phyloP scores from a whole-genome alignment of 2,329 filamentous ascomycete genomes.

The Trichoderma koningii region DNA sequence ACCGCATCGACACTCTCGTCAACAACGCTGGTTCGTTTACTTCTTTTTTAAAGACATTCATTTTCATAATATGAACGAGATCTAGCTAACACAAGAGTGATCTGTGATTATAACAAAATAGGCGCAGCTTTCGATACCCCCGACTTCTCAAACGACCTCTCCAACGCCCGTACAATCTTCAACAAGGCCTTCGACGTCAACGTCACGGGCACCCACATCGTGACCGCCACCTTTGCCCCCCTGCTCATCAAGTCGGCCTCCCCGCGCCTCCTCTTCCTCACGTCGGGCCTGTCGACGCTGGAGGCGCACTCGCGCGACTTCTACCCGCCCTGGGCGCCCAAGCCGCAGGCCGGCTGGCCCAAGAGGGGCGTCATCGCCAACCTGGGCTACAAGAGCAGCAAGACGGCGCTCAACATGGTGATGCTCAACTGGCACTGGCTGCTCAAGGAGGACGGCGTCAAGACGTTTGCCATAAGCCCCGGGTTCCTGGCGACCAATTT shows the following conservation, averaged over 20 bases:
- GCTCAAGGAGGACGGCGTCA: slow-evolving; percentile 52
- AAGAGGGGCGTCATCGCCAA: slow-evolving; percentile 48
- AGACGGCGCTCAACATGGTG: slow-evolving; percentile 38
- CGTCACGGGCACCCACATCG: slow-evolving; percentile 48
- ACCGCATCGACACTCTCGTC: slow-evolving; percentile 54
- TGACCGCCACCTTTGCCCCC: slow-evolving; percentile 46
- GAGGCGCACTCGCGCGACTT: slow-evolving; percentile 36
- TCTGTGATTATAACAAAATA: slow-evolving; percentile 24
- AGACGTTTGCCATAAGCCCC: slow-evolving; percentile 51
- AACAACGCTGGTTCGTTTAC: slow-evolving; percentile 56
- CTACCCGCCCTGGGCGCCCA: slow-evolving; percentile 33
- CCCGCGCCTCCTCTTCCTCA: slow-evolving; percentile 53
- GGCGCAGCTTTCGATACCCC: slow-evolving; percentile 48
- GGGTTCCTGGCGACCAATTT: slow-evolving; percentile 53
- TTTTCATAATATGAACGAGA: not conserved
- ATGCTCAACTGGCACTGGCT: slow-evolving; percentile 48
- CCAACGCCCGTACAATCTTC: slow-evolving; percentile 44
- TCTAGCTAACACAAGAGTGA: not conserved
- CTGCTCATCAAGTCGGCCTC: slow-evolving; percentile 47
- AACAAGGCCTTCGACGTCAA: slow-evolving; percentile 55
- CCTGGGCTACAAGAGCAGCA: slow-evolving; percentile 34
- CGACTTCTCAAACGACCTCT: slow-evolving; percentile 33
- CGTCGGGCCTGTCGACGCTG: slow-evolving; percentile 47
- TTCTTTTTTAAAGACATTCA: not conserved
- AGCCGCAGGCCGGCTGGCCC: slow-evolving; percentile 48